These are phyloP conservation scores for Nicotiana tomentosiformis DNA, from an alignment of 257 asterid genomes.

Conservation along the genomic window DNA sequence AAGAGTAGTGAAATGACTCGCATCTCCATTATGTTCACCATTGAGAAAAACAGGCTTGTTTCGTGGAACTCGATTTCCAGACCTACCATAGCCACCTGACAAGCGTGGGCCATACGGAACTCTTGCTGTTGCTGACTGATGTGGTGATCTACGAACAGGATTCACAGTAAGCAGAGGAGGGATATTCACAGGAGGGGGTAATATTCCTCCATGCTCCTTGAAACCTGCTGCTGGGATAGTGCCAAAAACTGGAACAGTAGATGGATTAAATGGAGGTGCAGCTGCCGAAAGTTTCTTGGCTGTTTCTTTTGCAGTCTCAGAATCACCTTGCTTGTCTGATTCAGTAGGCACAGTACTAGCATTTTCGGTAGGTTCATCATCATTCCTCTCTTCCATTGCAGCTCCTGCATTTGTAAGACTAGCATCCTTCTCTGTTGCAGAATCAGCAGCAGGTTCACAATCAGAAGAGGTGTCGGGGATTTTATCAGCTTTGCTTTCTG, in stretches of 20 bases:
- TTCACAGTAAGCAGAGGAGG: conserved; percentile 48
- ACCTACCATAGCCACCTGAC: conserved; percentile 61
- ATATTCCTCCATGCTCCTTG: conserved; percentile 67
- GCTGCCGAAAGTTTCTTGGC: conserved; percentile 76
- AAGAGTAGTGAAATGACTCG: conserved; percentile 43
- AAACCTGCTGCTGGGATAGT: conserved; percentile 47
- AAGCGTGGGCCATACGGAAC: conserved; percentile 83
- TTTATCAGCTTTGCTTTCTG: conserved; percentile 21
- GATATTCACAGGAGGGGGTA: conserved; percentile 60
- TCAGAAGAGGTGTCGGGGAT: conserved; percentile 20
- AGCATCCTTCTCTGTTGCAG: conserved; percentile 26
- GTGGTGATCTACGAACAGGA: conserved; percentile 70
- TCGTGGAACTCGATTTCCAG: conserved; percentile 56
- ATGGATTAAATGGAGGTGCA: conserved; percentile 78
- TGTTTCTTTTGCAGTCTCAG: conserved; percentile 52
- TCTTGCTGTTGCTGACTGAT: conserved; percentile 71
- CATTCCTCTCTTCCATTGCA: conserved; percentile 14
- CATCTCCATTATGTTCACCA: conserved; percentile 50
- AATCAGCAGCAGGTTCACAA: conserved; percentile 4
- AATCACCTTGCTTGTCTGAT: conserved; percentile 42
- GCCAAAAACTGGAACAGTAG: conserved; percentile 48
- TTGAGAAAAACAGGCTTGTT: conserved; percentile 49
- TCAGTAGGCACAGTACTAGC: conserved; percentile 24
- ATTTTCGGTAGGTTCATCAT: conserved; percentile 14
- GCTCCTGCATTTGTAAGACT: conserved; percentile 21